Evolutionary conservation across 768 basidiomycete genomes (phyloP).

Genomic region (Lyophyllum atratum): DNA sequence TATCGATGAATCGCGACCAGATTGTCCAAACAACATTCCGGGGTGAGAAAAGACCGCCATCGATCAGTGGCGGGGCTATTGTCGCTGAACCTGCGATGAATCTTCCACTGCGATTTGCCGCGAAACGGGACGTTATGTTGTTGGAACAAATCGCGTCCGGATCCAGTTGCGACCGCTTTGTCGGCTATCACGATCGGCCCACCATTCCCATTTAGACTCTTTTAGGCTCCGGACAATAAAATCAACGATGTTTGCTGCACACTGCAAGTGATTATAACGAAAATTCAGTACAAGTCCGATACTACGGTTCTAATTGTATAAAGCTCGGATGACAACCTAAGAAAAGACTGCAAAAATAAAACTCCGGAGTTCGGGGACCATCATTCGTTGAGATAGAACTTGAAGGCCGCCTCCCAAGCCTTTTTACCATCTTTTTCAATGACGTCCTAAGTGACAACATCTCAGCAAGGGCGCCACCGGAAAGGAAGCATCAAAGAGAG

Average conservation of each 20-base stretch:
- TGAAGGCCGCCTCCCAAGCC: conserved; percentile 47
- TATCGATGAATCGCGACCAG: neutral
- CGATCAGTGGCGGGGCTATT: neutral
- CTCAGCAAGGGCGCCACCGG: neutral
- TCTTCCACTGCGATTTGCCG: neutral
- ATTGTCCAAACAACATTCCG: neutral
- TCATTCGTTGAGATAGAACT: conserved; percentile 18
- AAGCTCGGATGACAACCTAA: neutral
- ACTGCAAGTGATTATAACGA: no score
- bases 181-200: neutral
- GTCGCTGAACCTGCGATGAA: neutral
- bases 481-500: neutral
- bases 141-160: neutral
- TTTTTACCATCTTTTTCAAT: conserved; percentile 58
- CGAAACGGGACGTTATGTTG: neutral
- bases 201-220: no score
- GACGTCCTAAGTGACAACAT: conserved; percentile 35
- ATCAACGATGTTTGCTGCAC: no score
- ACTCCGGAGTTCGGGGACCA: neutral
- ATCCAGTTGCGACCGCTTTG: neutral
- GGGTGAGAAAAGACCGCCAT: neutral
- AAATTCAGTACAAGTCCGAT: neutral
- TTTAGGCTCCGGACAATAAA: no score
- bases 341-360: neutral
- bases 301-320: neutral